Conservation (phyloP, 139 green algal genomes). For the Chlorella sp. region DNA sequence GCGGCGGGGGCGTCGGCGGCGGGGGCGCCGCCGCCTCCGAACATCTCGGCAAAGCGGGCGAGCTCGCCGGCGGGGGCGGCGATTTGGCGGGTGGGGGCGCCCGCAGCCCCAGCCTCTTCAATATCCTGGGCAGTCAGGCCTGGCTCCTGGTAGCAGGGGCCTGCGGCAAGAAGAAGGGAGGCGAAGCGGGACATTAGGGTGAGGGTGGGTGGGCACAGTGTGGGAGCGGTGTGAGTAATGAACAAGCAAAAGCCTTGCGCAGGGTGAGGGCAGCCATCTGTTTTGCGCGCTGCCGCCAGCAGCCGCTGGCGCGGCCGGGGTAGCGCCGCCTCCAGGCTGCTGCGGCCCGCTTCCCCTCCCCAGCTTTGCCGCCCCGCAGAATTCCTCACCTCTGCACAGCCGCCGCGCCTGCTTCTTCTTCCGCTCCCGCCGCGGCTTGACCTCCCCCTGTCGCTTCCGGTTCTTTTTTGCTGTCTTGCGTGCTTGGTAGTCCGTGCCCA, state of each 20-base stretch:
- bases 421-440: slow-evolving; percentile 21
- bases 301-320: too few relatives aligned
- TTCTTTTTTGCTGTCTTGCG: slow-evolving; percentile 72
- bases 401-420: slow-evolving; percentile 55
- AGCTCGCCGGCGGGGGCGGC: background rate
- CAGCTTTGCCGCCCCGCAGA: too few relatives aligned
- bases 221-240: too few relatives aligned
- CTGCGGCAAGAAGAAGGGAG: background rate
- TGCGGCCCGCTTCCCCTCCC: too few relatives aligned
- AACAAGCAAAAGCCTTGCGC: too few relatives aligned
- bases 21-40: background rate
- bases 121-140: slow-evolving; percentile 54
- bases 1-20: background rate
- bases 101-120: slow-evolving; percentile 7
- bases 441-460: slow-evolving; percentile 44
- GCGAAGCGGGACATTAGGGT: too few relatives aligned
- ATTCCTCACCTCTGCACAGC: slow-evolving; percentile 34
- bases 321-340: too few relatives aligned
- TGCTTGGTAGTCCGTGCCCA: slow-evolving; percentile 71
- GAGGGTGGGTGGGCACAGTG: too few relatives aligned
- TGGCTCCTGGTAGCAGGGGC: slow-evolving; percentile 50
- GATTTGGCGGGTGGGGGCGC: too few relatives aligned
- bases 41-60: background rate
- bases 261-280: too few relatives aligned
- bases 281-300: too few relatives aligned